Conservation (phyloP, 441 rosid genomes). For the Aquilaria agallochum region DNA sequence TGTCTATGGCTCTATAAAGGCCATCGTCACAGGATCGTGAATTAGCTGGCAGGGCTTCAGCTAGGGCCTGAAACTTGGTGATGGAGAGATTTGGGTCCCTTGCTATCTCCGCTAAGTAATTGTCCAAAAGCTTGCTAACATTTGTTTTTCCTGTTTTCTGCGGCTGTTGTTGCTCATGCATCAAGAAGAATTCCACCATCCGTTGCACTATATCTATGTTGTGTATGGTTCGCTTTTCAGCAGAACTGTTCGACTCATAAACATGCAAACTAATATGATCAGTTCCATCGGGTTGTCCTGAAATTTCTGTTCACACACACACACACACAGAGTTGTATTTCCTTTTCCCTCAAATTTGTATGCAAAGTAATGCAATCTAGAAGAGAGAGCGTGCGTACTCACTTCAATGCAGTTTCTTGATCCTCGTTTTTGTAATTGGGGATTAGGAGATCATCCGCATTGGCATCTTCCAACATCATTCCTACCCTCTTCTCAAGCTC, state of each 20-base stretch:
- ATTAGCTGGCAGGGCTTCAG: constrained; percentile 64
- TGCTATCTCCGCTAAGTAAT: constrained; percentile 67
- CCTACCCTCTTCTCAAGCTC: constrained; percentile 78
- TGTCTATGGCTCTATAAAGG: constrained; percentile 86
- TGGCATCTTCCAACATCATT: constrained; percentile 55
- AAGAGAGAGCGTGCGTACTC: constrained; percentile 24
- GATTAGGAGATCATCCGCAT: constrained; percentile 69
- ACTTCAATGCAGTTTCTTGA: constrained; percentile 44
- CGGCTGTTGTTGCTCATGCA: constrained; percentile 72
- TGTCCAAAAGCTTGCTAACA: constrained; percentile 69
- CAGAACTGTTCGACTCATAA: constrained; percentile 37
- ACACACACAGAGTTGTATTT: not conserved
- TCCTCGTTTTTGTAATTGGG: constrained; percentile 60
- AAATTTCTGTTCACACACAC: not conserved
- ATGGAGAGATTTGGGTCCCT: constrained; percentile 67
- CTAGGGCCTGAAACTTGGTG: constrained; percentile 77
- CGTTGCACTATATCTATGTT: constrained; percentile 67
- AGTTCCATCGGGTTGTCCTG: constrained; percentile 6
- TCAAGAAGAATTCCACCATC: constrained; percentile 63
- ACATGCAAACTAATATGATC: constrained; percentile 7
- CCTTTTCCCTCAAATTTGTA: constrained; percentile 1
- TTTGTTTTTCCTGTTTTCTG: constrained; percentile 41
- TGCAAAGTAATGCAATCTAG: constrained; percentile 10
- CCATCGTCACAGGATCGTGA: constrained; percentile 76
- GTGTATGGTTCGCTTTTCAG: constrained; percentile 51